Evolutionary conservation across 1,284 basidiomycete genomes (phyloP).

Genomic region (Marasmius oreades): DNA sequence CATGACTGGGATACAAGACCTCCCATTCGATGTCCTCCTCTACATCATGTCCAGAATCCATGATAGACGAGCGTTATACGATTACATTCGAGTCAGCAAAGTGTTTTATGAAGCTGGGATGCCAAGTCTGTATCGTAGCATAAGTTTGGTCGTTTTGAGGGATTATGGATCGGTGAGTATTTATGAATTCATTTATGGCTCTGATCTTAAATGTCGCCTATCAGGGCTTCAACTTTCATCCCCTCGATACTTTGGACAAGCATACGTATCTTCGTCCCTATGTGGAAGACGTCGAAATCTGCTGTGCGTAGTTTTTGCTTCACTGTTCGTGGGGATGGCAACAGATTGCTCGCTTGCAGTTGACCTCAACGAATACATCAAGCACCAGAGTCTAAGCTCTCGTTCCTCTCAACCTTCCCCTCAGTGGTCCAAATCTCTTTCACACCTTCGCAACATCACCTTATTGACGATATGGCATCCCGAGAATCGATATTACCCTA

Average conservation of each 20-base stretch:
- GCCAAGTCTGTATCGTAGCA: conserved; percentile 6
- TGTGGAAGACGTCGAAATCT: conserved; percentile 6
- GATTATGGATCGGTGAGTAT: background rate
- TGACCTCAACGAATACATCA: conserved; percentile 10
- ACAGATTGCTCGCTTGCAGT: background rate
- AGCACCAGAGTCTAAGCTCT: background rate
- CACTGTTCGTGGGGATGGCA: no score
- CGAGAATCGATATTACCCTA: conserved; percentile 5
- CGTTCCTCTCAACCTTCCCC: background rate
- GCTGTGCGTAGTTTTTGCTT: conserved; percentile 1
- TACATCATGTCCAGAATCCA: background rate
- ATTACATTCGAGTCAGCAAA: conserved; percentile 3
- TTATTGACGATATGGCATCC: conserved; percentile 6
- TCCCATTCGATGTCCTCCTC: background rate
- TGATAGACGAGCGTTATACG: background rate
- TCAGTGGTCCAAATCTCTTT: conserved; percentile 7
- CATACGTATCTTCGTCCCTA: conserved; percentile 6
- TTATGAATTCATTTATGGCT: background rate
- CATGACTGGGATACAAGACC: background rate
- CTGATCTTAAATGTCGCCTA: background rate
- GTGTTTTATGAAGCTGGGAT: conserved; percentile 10
- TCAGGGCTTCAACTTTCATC: conserved; percentile 4
- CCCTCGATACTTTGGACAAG: conserved; percentile 10
- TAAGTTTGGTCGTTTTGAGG: conserved; percentile 6
- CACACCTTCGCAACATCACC: conserved; percentile 7